A percentile compares a stretch with the other conserved stretches of the same genome.
These are phyloP conservation scores for Groenewaldozyma tartarivorans DNA, from an alignment of 805 yeast genomes.

Conservation along the genomic window DNA sequence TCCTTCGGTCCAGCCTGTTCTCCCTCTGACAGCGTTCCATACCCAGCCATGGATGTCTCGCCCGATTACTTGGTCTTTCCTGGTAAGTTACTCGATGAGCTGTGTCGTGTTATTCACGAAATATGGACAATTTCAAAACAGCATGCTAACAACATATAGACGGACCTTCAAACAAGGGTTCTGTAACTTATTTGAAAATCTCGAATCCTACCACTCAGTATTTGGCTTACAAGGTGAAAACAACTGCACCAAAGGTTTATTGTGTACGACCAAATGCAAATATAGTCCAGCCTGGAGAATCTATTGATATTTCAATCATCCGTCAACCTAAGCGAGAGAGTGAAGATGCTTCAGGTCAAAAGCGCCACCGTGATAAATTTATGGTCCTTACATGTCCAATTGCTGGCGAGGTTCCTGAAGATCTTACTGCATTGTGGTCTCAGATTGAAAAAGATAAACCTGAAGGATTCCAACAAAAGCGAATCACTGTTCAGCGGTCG, in stretches of 20 bases:
- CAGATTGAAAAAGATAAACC: constrained; percentile 43
- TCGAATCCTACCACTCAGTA: constrained; percentile 41
- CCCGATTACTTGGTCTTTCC: constrained; percentile 68
- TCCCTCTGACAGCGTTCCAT: not conserved
- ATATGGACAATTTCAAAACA: too few relatives aligned
- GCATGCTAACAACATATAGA: too few relatives aligned
- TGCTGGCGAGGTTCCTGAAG: constrained; percentile 40
- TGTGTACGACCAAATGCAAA: constrained; percentile 96
- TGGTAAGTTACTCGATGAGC: constrained; percentile 35
- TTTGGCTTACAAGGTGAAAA: constrained; percentile 90
- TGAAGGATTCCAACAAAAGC: not conserved
- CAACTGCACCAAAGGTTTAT: constrained; percentile 92
- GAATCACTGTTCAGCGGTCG: not conserved
- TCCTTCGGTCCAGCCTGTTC: too few relatives aligned
- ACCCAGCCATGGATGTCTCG: constrained; percentile 49
- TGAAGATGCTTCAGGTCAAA: constrained; percentile 36
- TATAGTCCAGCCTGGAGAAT: constrained; percentile 61
- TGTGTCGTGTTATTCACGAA: not conserved
- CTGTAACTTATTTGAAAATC: not conserved
- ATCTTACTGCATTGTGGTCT: constrained; percentile 57
- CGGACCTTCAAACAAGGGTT: not conserved
- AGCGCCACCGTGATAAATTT: constrained; percentile 85
- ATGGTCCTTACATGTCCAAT: constrained; percentile 80
- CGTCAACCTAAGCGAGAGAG: constrained; percentile 80
- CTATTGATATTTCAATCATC: constrained; percentile 65